Base-by-base conservation (phyloP, 257 asterid genomes). In the Plantago elongata region DNA sequence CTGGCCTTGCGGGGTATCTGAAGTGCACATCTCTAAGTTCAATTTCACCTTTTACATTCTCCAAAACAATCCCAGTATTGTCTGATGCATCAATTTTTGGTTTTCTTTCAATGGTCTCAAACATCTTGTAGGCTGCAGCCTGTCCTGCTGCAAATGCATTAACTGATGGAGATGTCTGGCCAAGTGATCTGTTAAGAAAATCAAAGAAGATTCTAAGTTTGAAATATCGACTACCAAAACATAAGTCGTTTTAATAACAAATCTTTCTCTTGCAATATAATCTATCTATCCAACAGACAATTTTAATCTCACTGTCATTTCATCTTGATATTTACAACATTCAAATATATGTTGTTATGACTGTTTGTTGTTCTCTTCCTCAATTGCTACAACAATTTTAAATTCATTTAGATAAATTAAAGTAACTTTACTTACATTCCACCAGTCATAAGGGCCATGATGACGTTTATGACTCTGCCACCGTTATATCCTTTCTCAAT, bases 121-220 rank as follows among this genome's bases (percentile, higher is more conserved):
- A 78, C 91, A 83, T 83, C 70, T 81, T 86, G 66, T 73, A 79
- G 6, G 87, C 92, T 57, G 95, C 86, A 54, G 85, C 89, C 71
- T 71, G 81, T 18, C 95, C 95, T 15, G 89, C 72, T 59, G 87
- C 81, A 68, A 86, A 86, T 13, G 92, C 92, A 30, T 65, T 83
- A 12, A 83, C 2, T 13, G 84, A 77, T 8, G 95, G 95, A 5
- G 82, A 72, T 15, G 82, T 58, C 75, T 86, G 95, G 45, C 87
- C 85, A 15, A 86, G 79, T n/a, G 95, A 78, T 49, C 95, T 86
- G 79, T 12, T 55, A 15, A 47, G 10, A 12, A 50, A 12, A n/a
- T 13, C 18, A 2, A 10, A 27, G 15, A 60, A n/a, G 45, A 45
- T 13, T 44, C 22, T 30, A 51, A 16, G 27, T 9, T 9, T 11